Conservation (phyloP, 768 basidiomycete species). For the Termitomyces titanicus region DNA sequence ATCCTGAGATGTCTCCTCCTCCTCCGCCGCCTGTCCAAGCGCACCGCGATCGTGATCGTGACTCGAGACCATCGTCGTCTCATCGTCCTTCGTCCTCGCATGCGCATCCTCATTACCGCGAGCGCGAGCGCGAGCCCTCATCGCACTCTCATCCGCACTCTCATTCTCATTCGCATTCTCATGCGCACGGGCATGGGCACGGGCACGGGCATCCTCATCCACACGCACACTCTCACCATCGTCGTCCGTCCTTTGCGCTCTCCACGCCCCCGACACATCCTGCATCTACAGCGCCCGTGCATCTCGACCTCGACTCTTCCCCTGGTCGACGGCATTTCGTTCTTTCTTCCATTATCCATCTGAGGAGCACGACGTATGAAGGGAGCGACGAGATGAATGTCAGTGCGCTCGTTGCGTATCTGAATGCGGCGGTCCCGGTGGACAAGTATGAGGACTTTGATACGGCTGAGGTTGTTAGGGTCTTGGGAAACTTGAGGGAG, state of each 20-base stretch:
- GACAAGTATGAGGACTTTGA: conserved; percentile 85
- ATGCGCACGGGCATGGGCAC: background rate
- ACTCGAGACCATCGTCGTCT: too few species aligned
- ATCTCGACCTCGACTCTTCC: conserved; percentile 41
- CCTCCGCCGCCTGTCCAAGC: too few species aligned
- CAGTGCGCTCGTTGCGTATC: conserved; percentile 62
- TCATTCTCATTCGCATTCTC: too few species aligned
- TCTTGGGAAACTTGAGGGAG: conserved; percentile 42
- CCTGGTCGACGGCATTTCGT: conserved; percentile 60
- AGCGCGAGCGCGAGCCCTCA: too few species aligned
- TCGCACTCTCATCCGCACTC: conserved; percentile 5
- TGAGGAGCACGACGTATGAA: conserved; percentile 69
- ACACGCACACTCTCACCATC: conserved; percentile 5
- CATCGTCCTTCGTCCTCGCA: too few species aligned
- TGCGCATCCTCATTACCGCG: too few species aligned
- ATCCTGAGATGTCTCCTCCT: too few species aligned
- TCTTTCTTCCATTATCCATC: conserved; percentile 54
- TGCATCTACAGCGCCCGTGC: background rate
- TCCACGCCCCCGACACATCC: background rate
- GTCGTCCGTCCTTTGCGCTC: conserved; percentile 7
- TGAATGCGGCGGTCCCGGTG: conserved; percentile 72
- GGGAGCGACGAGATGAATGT: conserved; percentile 65
- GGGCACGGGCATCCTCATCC: background rate
- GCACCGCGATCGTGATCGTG: too few species aligned
- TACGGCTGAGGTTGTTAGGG: conserved; percentile 62